Conservation (phyloP, 192 early-diverging fungal species). For the Phlyctochytrium arcticum region DNA sequence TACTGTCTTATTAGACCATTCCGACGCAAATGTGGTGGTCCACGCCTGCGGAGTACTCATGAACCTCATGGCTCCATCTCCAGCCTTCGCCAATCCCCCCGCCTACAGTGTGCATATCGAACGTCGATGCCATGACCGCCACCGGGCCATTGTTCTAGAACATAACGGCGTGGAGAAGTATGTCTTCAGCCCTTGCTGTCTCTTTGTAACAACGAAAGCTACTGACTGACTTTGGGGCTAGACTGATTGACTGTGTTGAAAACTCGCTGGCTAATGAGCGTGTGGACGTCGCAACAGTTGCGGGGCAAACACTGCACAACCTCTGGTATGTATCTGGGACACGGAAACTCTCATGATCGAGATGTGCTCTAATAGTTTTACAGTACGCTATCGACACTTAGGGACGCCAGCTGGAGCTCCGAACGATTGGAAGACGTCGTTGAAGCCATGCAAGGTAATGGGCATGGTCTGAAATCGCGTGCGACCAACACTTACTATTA, state of each 20-base stretch:
- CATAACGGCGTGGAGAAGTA: slow-evolving; percentile 26
- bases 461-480: too few species aligned
- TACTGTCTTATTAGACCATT: slow-evolving; percentile 38
- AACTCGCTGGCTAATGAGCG: slow-evolving; percentile 3
- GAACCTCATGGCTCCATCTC: slow-evolving; percentile 22
- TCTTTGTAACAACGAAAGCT: neutral
- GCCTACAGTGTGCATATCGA: too few species aligned
- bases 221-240: neutral
- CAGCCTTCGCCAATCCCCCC: neutral
- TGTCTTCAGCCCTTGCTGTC: neutral
- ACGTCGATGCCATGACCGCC: too few species aligned
- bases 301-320: slow-evolving; percentile 23
- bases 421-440: too few species aligned
- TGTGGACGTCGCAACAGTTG: slow-evolving; percentile 6
- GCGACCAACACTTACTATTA: too few species aligned
- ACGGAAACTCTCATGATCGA: too few species aligned
- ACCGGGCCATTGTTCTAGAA: neutral
- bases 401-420: too few species aligned
- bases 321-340: slow-evolving; percentile 31
- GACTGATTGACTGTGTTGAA: slow-evolving; percentile 24
- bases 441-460: too few species aligned
- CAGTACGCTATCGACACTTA: too few species aligned
- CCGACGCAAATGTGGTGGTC: slow-evolving; percentile 17
- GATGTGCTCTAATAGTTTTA: too few species aligned
- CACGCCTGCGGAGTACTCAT: slow-evolving; percentile 42